Conservation (phyloP, 2,329 filamentous ascomycete species). For the Diplodia sapinea region DNA sequence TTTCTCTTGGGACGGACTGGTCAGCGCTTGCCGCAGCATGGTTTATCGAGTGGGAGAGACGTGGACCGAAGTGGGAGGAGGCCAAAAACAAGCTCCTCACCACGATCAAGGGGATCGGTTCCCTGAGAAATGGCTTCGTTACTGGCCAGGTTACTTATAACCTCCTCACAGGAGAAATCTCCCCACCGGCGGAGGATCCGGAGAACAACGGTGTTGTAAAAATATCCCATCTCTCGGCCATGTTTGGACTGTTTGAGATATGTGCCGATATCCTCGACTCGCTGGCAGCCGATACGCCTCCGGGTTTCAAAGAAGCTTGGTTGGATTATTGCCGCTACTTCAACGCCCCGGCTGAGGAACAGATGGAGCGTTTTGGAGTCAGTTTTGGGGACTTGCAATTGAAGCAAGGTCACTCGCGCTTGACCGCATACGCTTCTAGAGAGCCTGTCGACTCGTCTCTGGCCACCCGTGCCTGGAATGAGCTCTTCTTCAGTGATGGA, state of each 20-base stretch:
- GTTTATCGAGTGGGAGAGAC: conserved; percentile 66
- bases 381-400: conserved; percentile 56
- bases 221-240: conserved; percentile 62
- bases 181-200: conserved; percentile 60
- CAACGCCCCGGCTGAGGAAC: conserved; percentile 56
- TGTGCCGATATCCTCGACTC: conserved; percentile 62
- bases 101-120: conserved; percentile 59
- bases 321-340: conserved; percentile 68
- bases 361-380: conserved; percentile 59
- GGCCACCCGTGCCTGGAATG: conserved; percentile 60
- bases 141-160: conserved; percentile 62
- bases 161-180: conserved; percentile 56
- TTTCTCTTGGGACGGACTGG: conserved; percentile 66
- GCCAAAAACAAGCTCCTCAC: conserved; percentile 57
- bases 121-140: conserved; percentile 62
- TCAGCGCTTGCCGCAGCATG: conserved; percentile 62
- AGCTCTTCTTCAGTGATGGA: conserved; percentile 57
- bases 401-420: conserved; percentile 63
- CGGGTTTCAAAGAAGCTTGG: conserved; percentile 61
- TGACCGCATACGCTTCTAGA: conserved; percentile 61
- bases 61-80: conserved; percentile 60
- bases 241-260: conserved; percentile 66
- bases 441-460: conserved; percentile 55
- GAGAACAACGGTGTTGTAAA: conserved; percentile 58
- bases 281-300: conserved; percentile 53